Evolutionary conservation across 768 basidiomycete species (phyloP).

Genomic region (Lactarius sanguifluus): DNA sequence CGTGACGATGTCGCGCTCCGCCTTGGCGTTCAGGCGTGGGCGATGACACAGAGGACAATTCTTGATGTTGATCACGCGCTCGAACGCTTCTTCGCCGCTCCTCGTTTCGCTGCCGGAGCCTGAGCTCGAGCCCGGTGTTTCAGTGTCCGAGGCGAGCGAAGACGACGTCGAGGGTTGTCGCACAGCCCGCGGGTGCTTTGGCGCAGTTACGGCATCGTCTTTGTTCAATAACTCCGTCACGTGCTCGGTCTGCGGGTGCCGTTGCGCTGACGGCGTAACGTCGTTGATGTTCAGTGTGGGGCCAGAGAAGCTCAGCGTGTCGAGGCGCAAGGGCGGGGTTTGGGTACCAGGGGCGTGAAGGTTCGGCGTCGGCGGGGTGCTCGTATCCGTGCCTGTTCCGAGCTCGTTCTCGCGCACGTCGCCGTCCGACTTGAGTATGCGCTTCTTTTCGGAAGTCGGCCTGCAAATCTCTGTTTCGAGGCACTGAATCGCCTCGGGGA

Average conservation of each 20-base stretch:
- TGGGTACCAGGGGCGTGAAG: conserved; percentile 42
- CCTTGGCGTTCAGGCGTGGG: conserved; percentile 78
- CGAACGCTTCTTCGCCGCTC: conserved; percentile 45
- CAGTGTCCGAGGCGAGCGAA: conserved; percentile 48
- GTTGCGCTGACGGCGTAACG: conserved; percentile 11
- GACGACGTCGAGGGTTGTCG: conserved; percentile 38
- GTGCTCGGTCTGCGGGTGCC: conserved; percentile 1
- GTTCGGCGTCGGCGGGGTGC: conserved; percentile 54
- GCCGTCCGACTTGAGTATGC: conserved; percentile 51
- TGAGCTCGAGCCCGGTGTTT: conserved; percentile 38
- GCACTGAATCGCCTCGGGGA: conserved; percentile 78
- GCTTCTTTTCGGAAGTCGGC: conserved; percentile 68
- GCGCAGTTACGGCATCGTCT: background rate
- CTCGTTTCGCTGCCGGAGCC: conserved; percentile 23
- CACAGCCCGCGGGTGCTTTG: conserved; percentile 17
- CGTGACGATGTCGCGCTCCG: conserved; percentile 92
- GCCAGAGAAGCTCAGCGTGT: conserved; percentile 62
- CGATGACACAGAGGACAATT: conserved; percentile 93
- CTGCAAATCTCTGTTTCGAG: conserved; percentile 83
- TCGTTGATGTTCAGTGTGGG: conserved; percentile 41
- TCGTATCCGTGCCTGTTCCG: conserved; percentile 40
- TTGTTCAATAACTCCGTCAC: conserved; percentile 8
- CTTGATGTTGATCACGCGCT: conserved; percentile 94
- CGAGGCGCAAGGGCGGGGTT: conserved; percentile 41
- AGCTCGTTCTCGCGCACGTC: conserved; percentile 30